Evolutionary conservation across 106 monocot genomes (phyloP).

Genomic region (Amphibolis antarctica): DNA sequence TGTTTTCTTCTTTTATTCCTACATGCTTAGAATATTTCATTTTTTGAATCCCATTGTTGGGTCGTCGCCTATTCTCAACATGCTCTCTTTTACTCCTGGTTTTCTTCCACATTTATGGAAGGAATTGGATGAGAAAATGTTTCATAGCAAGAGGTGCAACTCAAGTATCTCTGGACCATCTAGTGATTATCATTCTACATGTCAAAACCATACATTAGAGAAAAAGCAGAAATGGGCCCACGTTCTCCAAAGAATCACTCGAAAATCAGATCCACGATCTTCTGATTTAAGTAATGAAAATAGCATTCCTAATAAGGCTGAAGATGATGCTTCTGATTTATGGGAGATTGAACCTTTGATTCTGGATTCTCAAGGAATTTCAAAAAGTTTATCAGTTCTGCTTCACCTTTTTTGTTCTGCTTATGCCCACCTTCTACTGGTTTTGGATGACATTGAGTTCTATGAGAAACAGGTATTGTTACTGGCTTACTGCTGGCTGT

Average conservation of each 20-base stretch:
- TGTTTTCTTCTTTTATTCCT: conserved; percentile 51
- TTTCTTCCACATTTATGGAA: conserved; percentile 62
- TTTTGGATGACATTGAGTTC: conserved; percentile 97
- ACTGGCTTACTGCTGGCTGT: not conserved
- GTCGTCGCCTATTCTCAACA: conserved; percentile 65
- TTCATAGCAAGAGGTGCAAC: conserved; percentile 13
- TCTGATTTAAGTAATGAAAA: conserved; percentile 14
- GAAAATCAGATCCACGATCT: conserved; percentile 34
- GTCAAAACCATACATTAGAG: conserved; percentile 2
- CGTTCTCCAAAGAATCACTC: conserved; percentile 61
- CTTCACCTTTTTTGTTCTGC: conserved; percentile 84
- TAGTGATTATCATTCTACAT: conserved; percentile 13
- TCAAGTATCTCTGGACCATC: conserved; percentile 9
- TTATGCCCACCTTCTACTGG: conserved; percentile 80
- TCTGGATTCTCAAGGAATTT: conserved; percentile 39
- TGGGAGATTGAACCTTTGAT: conserved; percentile 66
- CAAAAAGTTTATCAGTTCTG: conserved; percentile 39
- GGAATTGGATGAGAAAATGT: conserved; percentile 41
- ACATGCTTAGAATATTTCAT: conserved; percentile 65
- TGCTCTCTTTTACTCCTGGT: conserved; percentile 82
- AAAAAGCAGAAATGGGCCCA: conserved; percentile 64
- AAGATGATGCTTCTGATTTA: conserved; percentile 28
- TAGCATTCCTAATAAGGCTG: conserved; percentile 7
- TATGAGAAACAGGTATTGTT: conserved; percentile 89
- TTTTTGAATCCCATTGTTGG: conserved; percentile 46